Base-by-base conservation (phyloP, 2,329 filamentous ascomycete genomes). In the Stemphylium beticola region DNA sequence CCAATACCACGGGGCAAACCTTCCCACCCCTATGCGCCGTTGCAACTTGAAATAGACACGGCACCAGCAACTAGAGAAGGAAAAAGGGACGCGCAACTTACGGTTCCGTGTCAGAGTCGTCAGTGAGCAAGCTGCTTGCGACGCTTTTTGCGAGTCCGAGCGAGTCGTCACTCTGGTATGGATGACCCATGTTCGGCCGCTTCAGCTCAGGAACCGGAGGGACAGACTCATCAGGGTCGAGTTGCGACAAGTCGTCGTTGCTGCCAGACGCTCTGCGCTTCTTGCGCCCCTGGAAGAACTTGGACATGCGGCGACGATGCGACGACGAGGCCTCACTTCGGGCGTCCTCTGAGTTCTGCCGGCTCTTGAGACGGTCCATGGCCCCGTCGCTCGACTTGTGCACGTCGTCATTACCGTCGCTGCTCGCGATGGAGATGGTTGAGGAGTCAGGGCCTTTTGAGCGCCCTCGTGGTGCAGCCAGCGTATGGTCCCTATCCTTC, bases 71-170 rank as follows among this genome's bases (percentile, higher is more conserved):
- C 36, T 14, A 22, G 47, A 49, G 38, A 11, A 29, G 26, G 36
- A 29, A 43, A 45, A n/a, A 51, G 42, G 53, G 17, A 43, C 41
- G 34, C 22, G 42, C 57, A 49, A 80, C 80, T 80, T 75, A 83
- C 80, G 69, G 56, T 59, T 81, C 79, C 50, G 65, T 61, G 40
- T 85, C 83, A 29, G 78, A 80, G 59, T 83, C 80, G 56, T 82
- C 79, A 14, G 79, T 81, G 50, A 79, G 66, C 42, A 82, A 75
- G 65, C 79, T 82, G 75, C 79, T 81, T 37, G 76, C 65, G 20
- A 77, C 76, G 66, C 78, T 81, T 60, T 73, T 78, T 58, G 75
- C 72, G 42, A 77, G 65, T 4, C 69, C 71, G 20, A 80, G 67
- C n/a, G 77, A 78, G 33, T 79, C 75, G 48, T 76, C 71, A 64